Conservation (phyloP, 1,284 basidiomycete species). For the Microstroma glucosiphilum region DNA sequence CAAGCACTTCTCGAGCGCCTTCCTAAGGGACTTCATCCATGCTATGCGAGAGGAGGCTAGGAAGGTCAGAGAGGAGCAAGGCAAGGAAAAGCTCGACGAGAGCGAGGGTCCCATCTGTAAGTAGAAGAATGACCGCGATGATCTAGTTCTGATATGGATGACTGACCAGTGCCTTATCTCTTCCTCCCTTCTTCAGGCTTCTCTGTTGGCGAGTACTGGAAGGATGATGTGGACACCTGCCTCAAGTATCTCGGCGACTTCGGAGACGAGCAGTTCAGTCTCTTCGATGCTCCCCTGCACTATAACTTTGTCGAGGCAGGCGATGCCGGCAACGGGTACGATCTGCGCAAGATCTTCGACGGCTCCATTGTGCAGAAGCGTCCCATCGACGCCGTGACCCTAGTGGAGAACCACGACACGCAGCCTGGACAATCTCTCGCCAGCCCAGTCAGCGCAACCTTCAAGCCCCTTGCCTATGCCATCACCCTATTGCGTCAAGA, state of each 20-base stretch:
- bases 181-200: no score
- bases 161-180: background rate
- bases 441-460: slow-evolving; percentile 56
- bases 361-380: slow-evolving; percentile 57
- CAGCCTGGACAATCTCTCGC: slow-evolving; percentile 54
- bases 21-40: slow-evolving; percentile 55
- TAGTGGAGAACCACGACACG: slow-evolving; percentile 59
- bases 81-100: slow-evolving; percentile 30
- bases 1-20: slow-evolving; percentile 50
- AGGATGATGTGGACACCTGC: slow-evolving; percentile 28
- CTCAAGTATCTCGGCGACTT: slow-evolving; percentile 51
- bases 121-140: no score
- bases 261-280: slow-evolving; percentile 56
- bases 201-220: slow-evolving; percentile 41
- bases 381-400: slow-evolving; percentile 60
- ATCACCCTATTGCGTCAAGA: slow-evolving; percentile 72
- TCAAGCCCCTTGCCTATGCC: slow-evolving; percentile 67
- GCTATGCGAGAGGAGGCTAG: slow-evolving; percentile 53
- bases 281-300: slow-evolving; percentile 60
- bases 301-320: slow-evolving; percentile 59
- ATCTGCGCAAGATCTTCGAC: slow-evolving; percentile 59
- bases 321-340: slow-evolving; percentile 55
- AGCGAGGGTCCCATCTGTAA: slow-evolving; percentile 22
- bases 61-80: slow-evolving; percentile 25
- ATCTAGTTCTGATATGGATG: slow-evolving; percentile 14